Base-by-base conservation (phyloP, 805 yeast species). In the Candida sakaeoensis region DNA sequence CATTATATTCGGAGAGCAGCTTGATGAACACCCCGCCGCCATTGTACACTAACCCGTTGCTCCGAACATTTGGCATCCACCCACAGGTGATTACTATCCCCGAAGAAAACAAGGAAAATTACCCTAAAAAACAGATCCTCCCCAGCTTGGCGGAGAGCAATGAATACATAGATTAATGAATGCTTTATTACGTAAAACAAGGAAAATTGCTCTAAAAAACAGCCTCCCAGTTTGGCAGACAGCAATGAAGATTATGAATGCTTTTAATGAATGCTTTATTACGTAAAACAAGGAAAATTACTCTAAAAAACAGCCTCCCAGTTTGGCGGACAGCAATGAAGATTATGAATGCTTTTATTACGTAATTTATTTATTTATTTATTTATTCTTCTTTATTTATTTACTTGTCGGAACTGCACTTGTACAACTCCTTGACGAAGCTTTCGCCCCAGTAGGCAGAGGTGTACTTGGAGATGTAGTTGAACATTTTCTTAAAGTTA, bases 401-500 rank as follows among this genome's bases (percentile, higher is more conserved):
- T 25, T 24, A 15, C 12, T 31, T 27, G n/a, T 29, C 21, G 16
- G 37, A 18, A 32, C 23, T 37, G 33, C 52, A 53, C 39, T 75
- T 79, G 49, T 64, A 72, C 54, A 93, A 68, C 60, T 93, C 99
- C 52, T 81, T 80, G 30, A 93, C 98, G 61, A 93, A 93, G 52
- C 82, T 85, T 60, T 89, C 95, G 39, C 98, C 98, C 99, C 99
- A 93, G 60, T 79, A 93, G 8, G 87, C 88, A 21, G 96, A 85
- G 9, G 99, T 93, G 59, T 90, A 93, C 66, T 95, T 91, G 30
- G 86, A 79, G 47, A 93, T 88, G 58, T 93, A 93, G 47, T 74
- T 78, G 70, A 88, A 88, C 62, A 93, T 72, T 61, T 86, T 86
- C 37, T 81, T 76, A 67, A 89, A 93, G 55, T 89, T 91, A 12